Evolutionary conservation across 805 yeast species (phyloP).

Genomic region (Torulaspora gathmanii): DNA sequence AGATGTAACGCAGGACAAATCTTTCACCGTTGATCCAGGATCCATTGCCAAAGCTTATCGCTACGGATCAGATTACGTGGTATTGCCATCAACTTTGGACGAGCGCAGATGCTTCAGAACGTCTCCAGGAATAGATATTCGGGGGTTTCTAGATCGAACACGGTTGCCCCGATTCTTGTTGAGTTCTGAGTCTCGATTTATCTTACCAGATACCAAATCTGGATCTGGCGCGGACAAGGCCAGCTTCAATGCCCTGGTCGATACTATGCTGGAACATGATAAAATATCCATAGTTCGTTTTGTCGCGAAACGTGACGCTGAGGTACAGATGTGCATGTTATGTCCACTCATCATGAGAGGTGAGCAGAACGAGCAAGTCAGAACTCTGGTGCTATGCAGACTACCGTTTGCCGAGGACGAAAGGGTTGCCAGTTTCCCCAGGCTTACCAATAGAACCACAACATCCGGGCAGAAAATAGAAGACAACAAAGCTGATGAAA

Average conservation of each 20-base stretch:
- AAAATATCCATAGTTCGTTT: constrained; percentile 58
- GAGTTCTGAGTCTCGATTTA: constrained; percentile 53
- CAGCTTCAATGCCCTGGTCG: constrained; percentile 47
- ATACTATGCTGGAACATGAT: constrained; percentile 46
- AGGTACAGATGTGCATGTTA: constrained; percentile 51
- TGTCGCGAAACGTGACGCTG: constrained; percentile 47
- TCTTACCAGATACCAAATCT: constrained; percentile 40
- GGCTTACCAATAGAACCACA: constrained; percentile 36
- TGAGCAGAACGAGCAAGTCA: constrained; percentile 3
- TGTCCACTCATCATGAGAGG: constrained; percentile 41
- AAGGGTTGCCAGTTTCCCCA: constrained; percentile 50
- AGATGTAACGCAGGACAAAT: constrained; percentile 19
- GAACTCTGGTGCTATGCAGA: constrained; percentile 48
- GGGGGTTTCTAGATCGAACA: constrained; percentile 50
- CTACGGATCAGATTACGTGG: constrained; percentile 57
- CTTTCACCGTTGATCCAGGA: constrained; percentile 36
- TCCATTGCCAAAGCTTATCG: constrained; percentile 56
- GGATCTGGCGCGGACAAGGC: constrained; percentile 38
- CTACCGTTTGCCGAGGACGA: constrained; percentile 77
- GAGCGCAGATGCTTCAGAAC: constrained; percentile 42
- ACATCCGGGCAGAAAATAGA: constrained; percentile 29
- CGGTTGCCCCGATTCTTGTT: constrained; percentile 56
- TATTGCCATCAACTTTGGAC: constrained; percentile 47
- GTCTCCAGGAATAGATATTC: constrained; percentile 53
- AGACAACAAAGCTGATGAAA: constrained; percentile 33